Evolutionary conservation across 768 basidiomycete genomes (phyloP).

Genomic region (Tubosaeta brunneosetosa): DNA sequence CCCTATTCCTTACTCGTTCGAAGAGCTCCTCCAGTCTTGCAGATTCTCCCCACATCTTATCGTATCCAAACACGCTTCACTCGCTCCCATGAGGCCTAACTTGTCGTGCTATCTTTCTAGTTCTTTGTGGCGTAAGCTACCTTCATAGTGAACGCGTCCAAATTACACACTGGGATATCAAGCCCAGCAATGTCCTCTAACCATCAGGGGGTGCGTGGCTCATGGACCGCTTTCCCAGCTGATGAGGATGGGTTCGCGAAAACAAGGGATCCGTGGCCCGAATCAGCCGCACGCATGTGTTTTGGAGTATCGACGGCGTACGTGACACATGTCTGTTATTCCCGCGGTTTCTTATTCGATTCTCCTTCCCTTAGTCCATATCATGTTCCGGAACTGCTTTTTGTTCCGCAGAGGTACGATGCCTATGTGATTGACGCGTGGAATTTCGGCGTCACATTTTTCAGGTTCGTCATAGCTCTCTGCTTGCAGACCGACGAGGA

Average conservation of each 20-base stretch:
- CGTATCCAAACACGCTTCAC: constrained; percentile 8
- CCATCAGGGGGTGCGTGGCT: constrained; percentile 59
- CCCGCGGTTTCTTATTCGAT: background rate
- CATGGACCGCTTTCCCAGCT: constrained; percentile 57
- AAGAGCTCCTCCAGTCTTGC: constrained; percentile 42
- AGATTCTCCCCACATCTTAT: constrained; percentile 22
- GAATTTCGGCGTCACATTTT: constrained; percentile 72
- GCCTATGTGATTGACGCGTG: constrained; percentile 73
- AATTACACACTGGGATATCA: constrained; percentile 85
- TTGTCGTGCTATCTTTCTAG: constrained; percentile 53
- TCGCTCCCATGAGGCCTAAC: constrained; percentile 27
- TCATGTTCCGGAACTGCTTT: constrained; percentile 86
- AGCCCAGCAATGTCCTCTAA: constrained; percentile 73
- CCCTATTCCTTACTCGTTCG: constrained; percentile 55
- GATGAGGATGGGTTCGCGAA: constrained; percentile 27
- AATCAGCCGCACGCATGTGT: constrained; percentile 54
- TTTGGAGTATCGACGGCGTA: constrained; percentile 88
- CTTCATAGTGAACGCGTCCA: constrained; percentile 49
- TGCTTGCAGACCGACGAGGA: constrained; percentile 36
- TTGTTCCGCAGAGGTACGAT: constrained; percentile 66
- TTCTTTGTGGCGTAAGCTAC: constrained; percentile 59
- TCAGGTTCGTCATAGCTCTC: constrained; percentile 75
- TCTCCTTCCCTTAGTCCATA: constrained; percentile 52
- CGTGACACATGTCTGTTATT: constrained; percentile 16
- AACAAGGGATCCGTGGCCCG: constrained; percentile 58